phyloP scores from a whole-genome alignment of 2,329 filamentous ascomycete genomes.

The Cladophialophora yegresii region DNA sequence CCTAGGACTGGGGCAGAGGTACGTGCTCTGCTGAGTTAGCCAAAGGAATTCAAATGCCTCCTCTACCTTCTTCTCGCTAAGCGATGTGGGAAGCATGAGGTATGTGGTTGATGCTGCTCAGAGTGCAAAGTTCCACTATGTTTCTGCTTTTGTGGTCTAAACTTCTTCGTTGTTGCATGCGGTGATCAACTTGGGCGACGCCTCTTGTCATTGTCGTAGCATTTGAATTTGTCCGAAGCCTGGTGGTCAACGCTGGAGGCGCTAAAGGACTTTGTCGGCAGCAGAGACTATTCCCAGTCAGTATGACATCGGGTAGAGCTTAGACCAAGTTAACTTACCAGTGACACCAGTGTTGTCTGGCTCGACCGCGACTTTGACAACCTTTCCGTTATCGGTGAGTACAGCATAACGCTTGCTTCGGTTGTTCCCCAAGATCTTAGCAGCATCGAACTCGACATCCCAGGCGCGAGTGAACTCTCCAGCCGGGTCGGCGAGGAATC shows the following conservation, averaged over 20 bases:
- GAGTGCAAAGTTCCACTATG: not conserved
- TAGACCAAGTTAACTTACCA: slow-evolving; percentile 53
- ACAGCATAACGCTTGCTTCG: slow-evolving; percentile 88
- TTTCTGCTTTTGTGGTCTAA: not conserved
- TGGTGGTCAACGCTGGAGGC: not conserved
- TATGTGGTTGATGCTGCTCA: not conserved
- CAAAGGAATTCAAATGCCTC: not conserved
- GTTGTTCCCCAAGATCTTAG: slow-evolving; percentile 75
- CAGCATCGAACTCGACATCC: slow-evolving; percentile 78
- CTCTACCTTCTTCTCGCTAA: not conserved
- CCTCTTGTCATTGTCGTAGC: not conserved
- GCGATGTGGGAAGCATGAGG: not conserved
- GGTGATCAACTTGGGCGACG: not conserved
- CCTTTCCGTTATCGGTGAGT: slow-evolving; percentile 79
- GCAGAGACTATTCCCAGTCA: slow-evolving; percentile 29
- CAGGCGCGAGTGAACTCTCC: slow-evolving; percentile 79
- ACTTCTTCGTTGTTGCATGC: not conserved
- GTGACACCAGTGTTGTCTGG: slow-evolving; percentile 82
- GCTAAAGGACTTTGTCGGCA: slow-evolving; percentile 35
- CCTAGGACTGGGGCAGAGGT: slow-evolving; percentile 67
- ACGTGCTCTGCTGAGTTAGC: slow-evolving; percentile 59
- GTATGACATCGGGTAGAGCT: not conserved
- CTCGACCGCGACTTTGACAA: slow-evolving; percentile 79
- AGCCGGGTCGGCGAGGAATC: slow-evolving; percentile 82
- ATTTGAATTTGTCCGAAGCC: not conserved